Base-by-base conservation (phyloP, 2,329 filamentous ascomycete species). In the Fusarium tricinctum region DNA sequence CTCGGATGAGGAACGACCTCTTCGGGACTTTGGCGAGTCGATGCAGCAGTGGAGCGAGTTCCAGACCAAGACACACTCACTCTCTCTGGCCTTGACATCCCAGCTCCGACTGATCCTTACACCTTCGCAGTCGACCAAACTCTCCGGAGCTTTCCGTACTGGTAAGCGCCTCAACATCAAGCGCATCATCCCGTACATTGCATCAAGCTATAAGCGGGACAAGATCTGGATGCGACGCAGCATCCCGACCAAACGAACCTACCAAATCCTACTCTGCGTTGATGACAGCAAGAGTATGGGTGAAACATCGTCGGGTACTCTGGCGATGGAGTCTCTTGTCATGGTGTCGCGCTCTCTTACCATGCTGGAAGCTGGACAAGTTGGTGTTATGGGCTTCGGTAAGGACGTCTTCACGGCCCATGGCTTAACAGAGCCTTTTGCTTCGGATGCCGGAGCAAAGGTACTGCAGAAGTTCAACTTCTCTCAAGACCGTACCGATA, bases 221-320 rank as follows among this genome's bases (percentile, higher is more conserved):
- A 99, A 99, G 85, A 99, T 99, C 81, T 99, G 96, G 96, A 97
- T 99, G 91, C 92, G 97, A 15, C 90, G 97, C 57, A 91, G 89
- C 33, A 89, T 97, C 49, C 97, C 97, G 2, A 95, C 91, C 38
- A 98, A 98, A 81, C 91, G 97, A 40, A 91, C 91, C 58, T 99
- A 99, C 81, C 97, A 99, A 80, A 97, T 99, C 79, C 89, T 99
- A 83, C 91, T 99, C 49, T 97, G 96, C 39, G 93, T 99, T 38
- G 96, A 99, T 79, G 96, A 99, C 82, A 95, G 91, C 74, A 92
- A 92, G 78, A 94, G 90, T 63, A 99, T 99, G 96, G 90, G 92
- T 17, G 94, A 97, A 76, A 85, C 85, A 2, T 89, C 87, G 23
- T 91, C 91, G 12, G 92, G 91, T 42, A 86, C 88, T 19, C 87